Evolutionary conservation across 75 land plant species (phyloP).

Genomic region (Chamaecyparis obtusa): DNA sequence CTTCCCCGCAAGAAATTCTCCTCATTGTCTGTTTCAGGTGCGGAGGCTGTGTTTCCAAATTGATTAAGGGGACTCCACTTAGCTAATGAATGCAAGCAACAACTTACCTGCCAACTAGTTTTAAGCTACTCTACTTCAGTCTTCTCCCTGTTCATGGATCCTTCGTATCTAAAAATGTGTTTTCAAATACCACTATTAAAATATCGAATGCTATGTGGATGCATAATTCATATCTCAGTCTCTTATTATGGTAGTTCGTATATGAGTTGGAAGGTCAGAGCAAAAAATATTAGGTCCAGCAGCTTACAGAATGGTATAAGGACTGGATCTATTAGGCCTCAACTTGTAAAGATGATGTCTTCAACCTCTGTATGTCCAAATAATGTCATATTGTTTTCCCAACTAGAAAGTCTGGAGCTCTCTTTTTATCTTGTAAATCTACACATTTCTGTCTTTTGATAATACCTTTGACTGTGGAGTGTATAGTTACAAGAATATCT

Average conservation of each 20-base stretch:
- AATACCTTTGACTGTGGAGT: no score
- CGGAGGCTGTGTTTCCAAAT: neutral
- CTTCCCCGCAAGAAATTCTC: no score
- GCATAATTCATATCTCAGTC: neutral
- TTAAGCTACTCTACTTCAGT: no score
- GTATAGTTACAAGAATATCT: no score
- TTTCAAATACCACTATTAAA: neutral
- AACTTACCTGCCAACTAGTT: neutral
- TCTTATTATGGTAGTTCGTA: neutral
- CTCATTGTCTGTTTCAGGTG: neutral
- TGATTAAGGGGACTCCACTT: neutral
- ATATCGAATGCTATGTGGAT: neutral
- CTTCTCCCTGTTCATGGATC: neutral
- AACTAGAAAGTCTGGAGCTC: no score
- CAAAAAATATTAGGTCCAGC: no score
- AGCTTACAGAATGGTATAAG: neutral
- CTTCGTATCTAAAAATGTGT: neutral
- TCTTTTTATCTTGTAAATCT: no score
- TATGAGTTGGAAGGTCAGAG: neutral
- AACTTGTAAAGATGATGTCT: neutral
- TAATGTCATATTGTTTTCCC: neutral
- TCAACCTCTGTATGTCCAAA: neutral
- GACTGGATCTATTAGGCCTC: neutral
- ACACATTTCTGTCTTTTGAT: no score
- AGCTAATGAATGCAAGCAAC: neutral